Conservation (phyloP, 2,329 filamentous ascomycete genomes). For the Verticillium longisporum region DNA sequence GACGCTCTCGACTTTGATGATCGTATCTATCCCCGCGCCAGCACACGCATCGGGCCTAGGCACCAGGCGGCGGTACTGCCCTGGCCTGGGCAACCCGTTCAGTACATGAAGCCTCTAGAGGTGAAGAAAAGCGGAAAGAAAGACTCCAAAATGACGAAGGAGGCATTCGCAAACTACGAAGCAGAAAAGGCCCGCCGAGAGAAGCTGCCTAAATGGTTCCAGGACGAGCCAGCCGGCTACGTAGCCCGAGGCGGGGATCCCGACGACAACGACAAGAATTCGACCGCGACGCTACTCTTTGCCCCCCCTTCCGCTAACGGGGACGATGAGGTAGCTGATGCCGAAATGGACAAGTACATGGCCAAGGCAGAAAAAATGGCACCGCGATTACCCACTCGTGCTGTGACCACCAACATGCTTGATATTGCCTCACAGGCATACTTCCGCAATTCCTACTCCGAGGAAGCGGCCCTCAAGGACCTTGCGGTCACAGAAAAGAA, state of each 20-base stretch:
- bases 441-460: slow-evolving; percentile 64
- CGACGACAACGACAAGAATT: slow-evolving; percentile 62
- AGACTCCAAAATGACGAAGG: slow-evolving; percentile 70
- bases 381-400: slow-evolving; percentile 61
- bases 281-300: slow-evolving; percentile 72
- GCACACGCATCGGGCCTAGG: slow-evolving; percentile 82
- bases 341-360: slow-evolving; percentile 65
- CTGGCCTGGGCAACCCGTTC: slow-evolving; percentile 83
- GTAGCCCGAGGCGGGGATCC: slow-evolving; percentile 75
- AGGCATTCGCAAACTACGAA: slow-evolving; percentile 71
- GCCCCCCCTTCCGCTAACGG: slow-evolving; percentile 59
- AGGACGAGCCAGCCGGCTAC: slow-evolving; percentile 86
- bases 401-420: slow-evolving; percentile 76
- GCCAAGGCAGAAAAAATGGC: slow-evolving; percentile 57
- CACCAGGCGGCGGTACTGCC: slow-evolving; percentile 81
- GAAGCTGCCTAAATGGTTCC: slow-evolving; percentile 84
- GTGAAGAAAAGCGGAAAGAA: slow-evolving; percentile 78
- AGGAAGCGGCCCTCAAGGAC: slow-evolving; percentile 61
- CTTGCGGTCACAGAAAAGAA: slow-evolving; percentile 62
- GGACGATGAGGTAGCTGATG: slow-evolving; percentile 55
- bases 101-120: slow-evolving; percentile 83
- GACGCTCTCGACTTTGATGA: slow-evolving; percentile 97
- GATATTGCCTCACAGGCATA: slow-evolving; percentile 76
- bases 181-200: slow-evolving; percentile 73
- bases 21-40: slow-evolving; percentile 91